phyloP scores from a whole-genome alignment of 352 stramenopile genomes.

The Globisporangium carolinianum region DNA sequence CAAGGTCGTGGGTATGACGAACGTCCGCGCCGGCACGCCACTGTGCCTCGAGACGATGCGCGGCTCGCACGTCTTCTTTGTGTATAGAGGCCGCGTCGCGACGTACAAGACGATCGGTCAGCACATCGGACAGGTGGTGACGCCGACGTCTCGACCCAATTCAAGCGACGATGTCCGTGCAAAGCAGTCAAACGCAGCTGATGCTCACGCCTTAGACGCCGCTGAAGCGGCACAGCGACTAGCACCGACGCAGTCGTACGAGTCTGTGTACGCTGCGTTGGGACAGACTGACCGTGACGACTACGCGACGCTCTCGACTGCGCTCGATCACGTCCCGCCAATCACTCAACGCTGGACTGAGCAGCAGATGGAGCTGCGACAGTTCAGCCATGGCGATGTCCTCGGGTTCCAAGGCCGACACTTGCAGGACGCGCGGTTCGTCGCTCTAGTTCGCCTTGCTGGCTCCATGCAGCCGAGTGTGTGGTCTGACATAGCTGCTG shows the following conservation, averaged over 20 bases:
- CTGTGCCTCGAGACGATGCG: constrained; percentile 23
- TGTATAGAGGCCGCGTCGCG: constrained; percentile 16
- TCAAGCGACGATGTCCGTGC: not conserved
- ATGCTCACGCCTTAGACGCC: not conserved
- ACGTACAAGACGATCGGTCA: constrained; percentile 22
- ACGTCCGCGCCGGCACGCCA: constrained; percentile 17
- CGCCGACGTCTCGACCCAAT: not conserved
- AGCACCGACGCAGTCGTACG: not conserved
- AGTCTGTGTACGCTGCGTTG: constrained; percentile 1
- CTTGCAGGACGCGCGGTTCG: constrained; percentile 1
- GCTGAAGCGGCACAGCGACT: not conserved
- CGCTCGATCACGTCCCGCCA: not conserved
- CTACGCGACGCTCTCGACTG: not conserved
- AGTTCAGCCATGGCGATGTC: not conserved
- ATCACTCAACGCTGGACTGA: constrained; percentile 1
- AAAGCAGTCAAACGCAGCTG: not conserved
- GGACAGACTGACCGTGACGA: not conserved
- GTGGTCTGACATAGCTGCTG: too few species aligned
- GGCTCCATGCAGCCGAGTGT: too few species aligned
- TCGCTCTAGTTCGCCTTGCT: not conserved
- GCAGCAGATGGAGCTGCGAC: constrained; percentile 10
- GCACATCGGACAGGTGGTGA: constrained; percentile 1
- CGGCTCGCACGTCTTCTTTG: constrained; percentile 20
- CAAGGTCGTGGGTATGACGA: constrained; percentile 19
- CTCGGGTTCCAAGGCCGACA: constrained; percentile 11